These are phyloP conservation scores for Phylloporus sp. DNA, from an alignment of 768 basidiomycete species.

Conservation along the genomic window DNA sequence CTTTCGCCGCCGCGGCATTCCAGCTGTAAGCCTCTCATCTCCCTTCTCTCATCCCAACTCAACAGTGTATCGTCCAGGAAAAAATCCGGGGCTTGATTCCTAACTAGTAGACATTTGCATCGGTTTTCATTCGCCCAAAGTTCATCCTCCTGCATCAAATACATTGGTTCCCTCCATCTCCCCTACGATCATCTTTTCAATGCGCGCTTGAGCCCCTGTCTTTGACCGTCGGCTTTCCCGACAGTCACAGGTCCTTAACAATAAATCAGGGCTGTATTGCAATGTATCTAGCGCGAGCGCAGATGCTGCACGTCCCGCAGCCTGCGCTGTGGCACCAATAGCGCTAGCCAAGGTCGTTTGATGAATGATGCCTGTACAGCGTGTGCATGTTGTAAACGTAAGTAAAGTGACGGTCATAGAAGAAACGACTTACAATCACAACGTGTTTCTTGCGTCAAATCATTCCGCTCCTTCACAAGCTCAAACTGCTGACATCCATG, in stretches of 20 bases:
- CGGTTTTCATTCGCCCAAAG: neutral
- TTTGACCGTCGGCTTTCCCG: slow-evolving; percentile 33
- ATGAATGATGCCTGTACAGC: slow-evolving; percentile 76
- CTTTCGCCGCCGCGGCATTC: slow-evolving; percentile 55
- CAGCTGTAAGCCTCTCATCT: slow-evolving; percentile 52
- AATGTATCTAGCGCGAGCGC: slow-evolving; percentile 64
- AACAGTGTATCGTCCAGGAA: slow-evolving; percentile 32
- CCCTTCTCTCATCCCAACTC: neutral
- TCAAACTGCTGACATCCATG: slow-evolving; percentile 66
- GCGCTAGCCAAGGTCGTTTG: slow-evolving; percentile 57
- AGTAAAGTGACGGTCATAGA: slow-evolving; percentile 9
- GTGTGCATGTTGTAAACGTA: slow-evolving; percentile 14
- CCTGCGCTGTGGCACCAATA: slow-evolving; percentile 43
- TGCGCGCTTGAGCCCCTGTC: slow-evolving; percentile 36
- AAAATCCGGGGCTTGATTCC: slow-evolving; percentile 30
- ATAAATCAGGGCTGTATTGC: slow-evolving; percentile 56
- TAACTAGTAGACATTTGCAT: slow-evolving; percentile 3
- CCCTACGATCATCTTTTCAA: slow-evolving; percentile 27
- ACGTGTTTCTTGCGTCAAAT: slow-evolving; percentile 31
- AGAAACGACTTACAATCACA: slow-evolving; percentile 47
- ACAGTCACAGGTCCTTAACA: slow-evolving; percentile 67
- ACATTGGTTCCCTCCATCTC: slow-evolving; percentile 17
- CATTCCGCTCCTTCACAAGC: slow-evolving; percentile 47
- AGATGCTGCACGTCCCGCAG: slow-evolving; percentile 59
- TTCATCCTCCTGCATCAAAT: slow-evolving; percentile 4